These are phyloP conservation scores for Cercospora sp. DNA, from an alignment of 2,329 filamentous ascomycete genomes.

Conservation along the genomic window DNA sequence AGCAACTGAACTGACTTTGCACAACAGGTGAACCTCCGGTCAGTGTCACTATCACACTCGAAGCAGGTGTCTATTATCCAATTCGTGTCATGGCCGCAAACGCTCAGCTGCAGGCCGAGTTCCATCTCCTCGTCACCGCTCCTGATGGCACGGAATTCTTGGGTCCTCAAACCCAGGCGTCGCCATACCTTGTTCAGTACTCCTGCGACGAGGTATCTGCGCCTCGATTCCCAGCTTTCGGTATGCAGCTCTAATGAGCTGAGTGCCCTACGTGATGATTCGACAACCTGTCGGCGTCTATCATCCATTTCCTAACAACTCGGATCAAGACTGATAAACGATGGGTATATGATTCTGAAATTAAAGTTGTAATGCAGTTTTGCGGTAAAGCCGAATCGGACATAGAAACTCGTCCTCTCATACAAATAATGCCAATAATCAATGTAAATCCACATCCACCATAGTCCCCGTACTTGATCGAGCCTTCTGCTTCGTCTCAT, in stretches of 20 bases:
- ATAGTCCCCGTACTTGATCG: too few relatives aligned
- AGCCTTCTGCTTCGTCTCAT: too few relatives aligned
- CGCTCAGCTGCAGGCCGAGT: neutral
- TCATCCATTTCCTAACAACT: neutral
- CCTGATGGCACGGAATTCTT: neutral
- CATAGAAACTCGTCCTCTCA: neutral
- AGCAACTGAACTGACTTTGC: neutral
- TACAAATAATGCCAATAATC: neutral
- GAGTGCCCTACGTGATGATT: neutral
- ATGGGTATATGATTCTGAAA: neutral
- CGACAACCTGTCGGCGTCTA: neutral
- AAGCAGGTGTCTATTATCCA: neutral
- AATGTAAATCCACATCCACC: too few relatives aligned
- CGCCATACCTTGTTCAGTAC: slow-evolving; percentile 7
- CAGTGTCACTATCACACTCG: neutral
- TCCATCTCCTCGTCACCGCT: neutral
- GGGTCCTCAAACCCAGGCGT: neutral
- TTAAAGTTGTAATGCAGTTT: neutral
- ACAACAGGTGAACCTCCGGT: neutral
- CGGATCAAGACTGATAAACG: neutral
- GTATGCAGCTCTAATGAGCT: neutral
- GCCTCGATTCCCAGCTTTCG: neutral
- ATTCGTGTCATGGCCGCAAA: neutral
- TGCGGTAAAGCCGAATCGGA: neutral
- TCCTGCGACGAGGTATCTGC: slow-evolving; percentile 8